Base-by-base conservation (phyloP, 495 filamentous ascomycete genomes). In the Paragyromitra xinjiangensis region DNA sequence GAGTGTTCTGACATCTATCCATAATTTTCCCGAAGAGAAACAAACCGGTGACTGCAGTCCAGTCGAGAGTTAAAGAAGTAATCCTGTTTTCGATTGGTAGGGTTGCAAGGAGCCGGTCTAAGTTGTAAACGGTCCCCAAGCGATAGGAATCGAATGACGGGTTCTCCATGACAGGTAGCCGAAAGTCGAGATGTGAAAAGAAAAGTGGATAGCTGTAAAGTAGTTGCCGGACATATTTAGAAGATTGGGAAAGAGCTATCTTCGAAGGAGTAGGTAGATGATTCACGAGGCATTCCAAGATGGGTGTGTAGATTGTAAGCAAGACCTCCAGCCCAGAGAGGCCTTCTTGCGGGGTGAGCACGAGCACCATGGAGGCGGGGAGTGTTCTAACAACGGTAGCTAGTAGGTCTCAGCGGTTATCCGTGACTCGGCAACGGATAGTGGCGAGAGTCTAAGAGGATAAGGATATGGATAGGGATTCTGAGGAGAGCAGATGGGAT, bases 261-360 rank as follows among this genome's bases (percentile, higher is more conserved):
- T 82, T 82, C 19, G 67, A 72, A 53, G 70, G 67, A 6, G 81
- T 82, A 34, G 78, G 78, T 34, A 82, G 81, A 50, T 82, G 81
- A 37, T 83, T 83, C 34, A 82, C 72, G 14, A 82, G 81, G 50
- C 81, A 82, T 79, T 82, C 81, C 11, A 82, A 71, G 37, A 82
- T 82, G 7, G 81, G 81, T 26, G 81, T 75, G 64, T 82, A 82
- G 56, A 82, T 82, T 55, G 81, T 78, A 50, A 82, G 74, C 55
- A 82, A 37, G 40, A 75, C 78, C 78, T 82, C 81, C 48, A 82
- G 73, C 24, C 70, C 73, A 26, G 78, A 82, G 58, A 82, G 81
- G 50, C 82, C 64, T 51, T 79, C 80, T 53, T 82, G 79, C 53
- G 78, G 70, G 64, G 78, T 64, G 67, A 80, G 78, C 45, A 66